Evolutionary conservation across 192 early-diverging fungal species (phyloP).

Genomic region (Rhizophagus clarus): DNA sequence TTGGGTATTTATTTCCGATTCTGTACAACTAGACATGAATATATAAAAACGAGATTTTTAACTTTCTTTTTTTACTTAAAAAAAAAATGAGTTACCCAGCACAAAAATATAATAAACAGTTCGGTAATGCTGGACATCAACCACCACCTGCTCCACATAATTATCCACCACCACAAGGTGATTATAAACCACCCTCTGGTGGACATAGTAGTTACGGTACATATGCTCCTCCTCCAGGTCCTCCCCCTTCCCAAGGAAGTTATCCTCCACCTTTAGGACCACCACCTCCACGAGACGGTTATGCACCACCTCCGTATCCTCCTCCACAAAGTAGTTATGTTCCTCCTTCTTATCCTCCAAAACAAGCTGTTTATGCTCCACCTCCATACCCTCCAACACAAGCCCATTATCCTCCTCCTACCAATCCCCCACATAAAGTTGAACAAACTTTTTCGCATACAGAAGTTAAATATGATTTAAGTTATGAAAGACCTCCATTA

Average conservation of each 20-base stretch:
- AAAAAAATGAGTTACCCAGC: neutral
- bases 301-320: neutral
- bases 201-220: neutral
- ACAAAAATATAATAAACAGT: neutral
- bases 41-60: neutral
- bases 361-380: neutral
- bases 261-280: slow-evolving; percentile 4
- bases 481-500: slow-evolving; percentile 6
- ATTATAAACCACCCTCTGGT: neutral
- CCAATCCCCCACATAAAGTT: slow-evolving; percentile 8
- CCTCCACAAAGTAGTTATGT: neutral
- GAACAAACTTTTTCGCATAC: neutral
- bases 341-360: slow-evolving; percentile 5
- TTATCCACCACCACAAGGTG: neutral
- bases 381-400: slow-evolving; percentile 34
- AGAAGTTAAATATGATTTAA: slow-evolving; percentile 34
- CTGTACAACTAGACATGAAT: too few species aligned
- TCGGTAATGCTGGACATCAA: neutral
- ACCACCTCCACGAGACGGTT: slow-evolving; percentile 25
- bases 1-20: too few species aligned
- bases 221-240: slow-evolving; percentile 23
- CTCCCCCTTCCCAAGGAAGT: slow-evolving; percentile 10
- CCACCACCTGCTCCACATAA: neutral
- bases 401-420: slow-evolving; percentile 14
- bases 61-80: neutral